Base-by-base conservation (phyloP, 2,329 filamentous ascomycete genomes). In the Diaporthe nobilis region DNA sequence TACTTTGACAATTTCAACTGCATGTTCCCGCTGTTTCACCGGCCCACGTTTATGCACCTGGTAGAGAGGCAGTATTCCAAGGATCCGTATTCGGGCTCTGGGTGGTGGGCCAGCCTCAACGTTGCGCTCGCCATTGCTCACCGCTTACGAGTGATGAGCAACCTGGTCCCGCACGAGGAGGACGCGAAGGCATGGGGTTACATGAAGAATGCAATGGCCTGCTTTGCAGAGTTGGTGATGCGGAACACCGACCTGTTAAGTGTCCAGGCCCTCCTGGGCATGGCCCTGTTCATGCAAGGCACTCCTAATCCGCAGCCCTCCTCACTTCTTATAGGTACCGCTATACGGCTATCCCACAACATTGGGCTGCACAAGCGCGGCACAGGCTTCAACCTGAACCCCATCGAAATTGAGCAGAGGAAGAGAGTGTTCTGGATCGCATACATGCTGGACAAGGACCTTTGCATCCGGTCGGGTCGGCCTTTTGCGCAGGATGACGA, bases 1-100 rank as follows among this genome's bases (percentile, higher is more conserved):
- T 99, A 94, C 82, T 99, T 99, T 79, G 95, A 98, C 81, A 98
- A 98, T 85, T 98, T 99, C 89, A 99, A 99, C 87, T 97, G 95
- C 91, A 96, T 98, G 91, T 98, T 98, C 82, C 97, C 97, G 8
- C 88, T 99, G 5, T 99, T 98, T 81, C 97, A 99, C 84, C 96
- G 98, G 83, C 96, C 96, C 1, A 98, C 97, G 0, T 99, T 99
- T 82, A 98, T 98, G 95, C 96, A 98, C 82, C 88, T 98, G 7
- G 95, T 98, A 44, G 95, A 98, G 81, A 92, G 94, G 79, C 96
- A 98, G 82, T 99, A 98, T 84, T 97, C 95, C 0, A 88, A 92
- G 68, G 94, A 98, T 79, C 96, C 96, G 0, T 98, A 98, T 79
- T 93, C 98, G 82, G 96, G 96, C 39, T 97, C 95, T 8, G 97